Evolutionary conservation across 768 basidiomycete genomes (phyloP).

Genomic region (Lactifluus piperatus): DNA sequence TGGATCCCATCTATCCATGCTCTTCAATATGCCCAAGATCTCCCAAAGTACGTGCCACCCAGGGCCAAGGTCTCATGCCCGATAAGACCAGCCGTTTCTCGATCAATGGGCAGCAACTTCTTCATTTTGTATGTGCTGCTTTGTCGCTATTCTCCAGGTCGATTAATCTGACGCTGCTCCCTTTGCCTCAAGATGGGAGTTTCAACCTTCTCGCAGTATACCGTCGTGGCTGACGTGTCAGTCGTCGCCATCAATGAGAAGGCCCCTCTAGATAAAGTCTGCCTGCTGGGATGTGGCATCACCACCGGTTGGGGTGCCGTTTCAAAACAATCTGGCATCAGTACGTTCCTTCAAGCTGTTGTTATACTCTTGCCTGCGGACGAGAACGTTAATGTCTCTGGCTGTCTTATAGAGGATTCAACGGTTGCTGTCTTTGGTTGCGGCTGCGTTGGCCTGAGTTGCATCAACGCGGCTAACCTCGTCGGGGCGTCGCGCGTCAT

Average conservation of each 20-base stretch:
- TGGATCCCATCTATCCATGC: neutral
- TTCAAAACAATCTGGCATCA: conserved; percentile 80
- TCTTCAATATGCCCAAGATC: neutral
- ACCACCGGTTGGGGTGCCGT: conserved; percentile 99
- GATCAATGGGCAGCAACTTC: conserved; percentile 75
- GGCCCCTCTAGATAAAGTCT: conserved; percentile 94
- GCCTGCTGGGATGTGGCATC: conserved; percentile 92
- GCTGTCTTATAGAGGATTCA: conserved; percentile 51
- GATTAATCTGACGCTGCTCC: neutral
- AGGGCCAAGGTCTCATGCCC: conserved; percentile 93
- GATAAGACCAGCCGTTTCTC: conserved; percentile 85
- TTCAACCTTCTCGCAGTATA: conserved; percentile 99
- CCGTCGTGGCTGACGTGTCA: conserved; percentile 95
- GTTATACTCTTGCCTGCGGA: neutral
- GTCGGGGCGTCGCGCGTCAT: conserved; percentile 86
- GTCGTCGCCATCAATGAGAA: conserved; percentile 81
- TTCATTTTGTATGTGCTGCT: conserved; percentile 71
- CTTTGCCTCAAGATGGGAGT: conserved; percentile 75
- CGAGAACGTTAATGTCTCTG: neutral
- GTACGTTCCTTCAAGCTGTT: conserved; percentile 37
- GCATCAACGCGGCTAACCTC: conserved; percentile 67
- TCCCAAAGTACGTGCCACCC: conserved; percentile 73
- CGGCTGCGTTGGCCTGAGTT: conserved; percentile 93
- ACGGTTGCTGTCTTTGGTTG: conserved; percentile 93
- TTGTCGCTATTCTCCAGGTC: neutral